Evolutionary conservation across 768 basidiomycete genomes (phyloP).

Genomic region (Sporobolomyces phaffii): DNA sequence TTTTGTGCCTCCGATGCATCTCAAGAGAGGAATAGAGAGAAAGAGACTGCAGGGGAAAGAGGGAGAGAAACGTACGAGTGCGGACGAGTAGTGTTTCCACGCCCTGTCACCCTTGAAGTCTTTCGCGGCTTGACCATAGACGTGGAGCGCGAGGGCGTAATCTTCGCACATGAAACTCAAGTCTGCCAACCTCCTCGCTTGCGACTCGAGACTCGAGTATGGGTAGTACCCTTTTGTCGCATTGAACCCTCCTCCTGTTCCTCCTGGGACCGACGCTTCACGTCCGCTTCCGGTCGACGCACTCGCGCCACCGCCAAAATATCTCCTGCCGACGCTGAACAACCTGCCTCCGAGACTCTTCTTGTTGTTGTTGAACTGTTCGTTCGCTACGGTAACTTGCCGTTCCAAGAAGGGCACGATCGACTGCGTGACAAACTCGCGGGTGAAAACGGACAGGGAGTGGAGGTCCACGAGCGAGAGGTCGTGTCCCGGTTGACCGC

Average conservation of each 20-base stretch:
- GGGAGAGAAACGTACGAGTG: slow-evolving; percentile 58
- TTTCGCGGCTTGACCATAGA: slow-evolving; percentile 83
- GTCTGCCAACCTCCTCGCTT: slow-evolving; percentile 75
- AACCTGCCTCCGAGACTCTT: slow-evolving; percentile 47
- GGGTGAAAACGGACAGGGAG: not conserved
- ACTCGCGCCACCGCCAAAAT: slow-evolving; percentile 46
- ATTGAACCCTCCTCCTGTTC: slow-evolving; percentile 41
- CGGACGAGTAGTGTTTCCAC: slow-evolving; percentile 52
- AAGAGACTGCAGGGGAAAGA: not conserved
- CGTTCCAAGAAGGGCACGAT: not conserved
- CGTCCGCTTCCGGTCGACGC: slow-evolving; percentile 24
- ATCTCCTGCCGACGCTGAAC: slow-evolving; percentile 49
- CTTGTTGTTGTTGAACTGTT: slow-evolving; percentile 37
- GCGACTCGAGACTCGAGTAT: too few relatives aligned
- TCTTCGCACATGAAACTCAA: slow-evolving; percentile 90
- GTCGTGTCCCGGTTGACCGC: too few relatives aligned
- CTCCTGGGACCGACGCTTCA: slow-evolving; percentile 4
- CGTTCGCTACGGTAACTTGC: not conserved
- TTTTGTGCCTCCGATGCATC: too few relatives aligned
- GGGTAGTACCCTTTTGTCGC: slow-evolving; percentile 47
- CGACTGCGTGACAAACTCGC: not conserved
- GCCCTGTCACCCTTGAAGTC: slow-evolving; percentile 53
- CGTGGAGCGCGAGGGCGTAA: slow-evolving; percentile 67
- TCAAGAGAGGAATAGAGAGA: not conserved
- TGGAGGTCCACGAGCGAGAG: not conserved